phyloP scores from a whole-genome alignment of 495 filamentous ascomycete species.

The Neurospora sp. region DNA sequence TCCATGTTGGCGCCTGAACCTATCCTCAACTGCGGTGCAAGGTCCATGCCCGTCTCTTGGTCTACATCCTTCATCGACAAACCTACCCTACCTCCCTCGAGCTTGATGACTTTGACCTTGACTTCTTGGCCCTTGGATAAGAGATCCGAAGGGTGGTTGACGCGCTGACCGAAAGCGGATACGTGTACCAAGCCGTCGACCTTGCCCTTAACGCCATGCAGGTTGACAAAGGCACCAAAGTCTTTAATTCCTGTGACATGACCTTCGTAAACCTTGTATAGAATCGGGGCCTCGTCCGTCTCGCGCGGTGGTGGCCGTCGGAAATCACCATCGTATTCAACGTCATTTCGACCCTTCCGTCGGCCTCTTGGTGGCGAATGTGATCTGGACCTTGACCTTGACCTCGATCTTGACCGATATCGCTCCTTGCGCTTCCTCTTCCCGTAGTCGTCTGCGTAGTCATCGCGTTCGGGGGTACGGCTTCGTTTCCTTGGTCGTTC shows the following conservation, averaged over 20 bases:
- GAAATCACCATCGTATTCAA: conserved; percentile 61
- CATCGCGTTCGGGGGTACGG: conserved; percentile 49
- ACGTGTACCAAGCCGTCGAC: conserved; percentile 92
- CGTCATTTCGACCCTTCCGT: conserved; percentile 41
- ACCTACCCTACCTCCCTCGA: conserved; percentile 68
- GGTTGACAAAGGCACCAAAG: conserved; percentile 90
- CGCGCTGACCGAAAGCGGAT: conserved; percentile 82
- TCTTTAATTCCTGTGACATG: conserved; percentile 85
- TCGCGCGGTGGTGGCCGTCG: conserved; percentile 65
- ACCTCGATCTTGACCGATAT: conserved; percentile 36
- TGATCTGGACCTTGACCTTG: conserved; percentile 43
- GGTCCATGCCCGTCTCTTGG: conserved; percentile 76
- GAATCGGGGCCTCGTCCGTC: conserved; percentile 63
- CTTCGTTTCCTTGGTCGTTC: conserved; percentile 55
- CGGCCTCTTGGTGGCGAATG: conserved; percentile 38
- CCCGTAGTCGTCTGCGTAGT: conserved; percentile 37
- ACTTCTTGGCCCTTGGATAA: conserved; percentile 72
- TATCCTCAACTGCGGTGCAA: conserved; percentile 69
- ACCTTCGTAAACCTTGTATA: conserved; percentile 87
- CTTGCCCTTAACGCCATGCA: conserved; percentile 77
- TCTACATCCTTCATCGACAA: conserved; percentile 97
- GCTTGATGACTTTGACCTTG: conserved; percentile 87
- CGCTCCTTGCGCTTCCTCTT: conserved; percentile 35
- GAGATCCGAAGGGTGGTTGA: conserved; percentile 86
- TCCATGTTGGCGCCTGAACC: conserved; percentile 91